A percentile compares a stretch with the other conserved stretches of the same genome.
phyloP scores from a whole-genome alignment of 495 filamentous ascomycete species.

The Aspergillus wentii region DNA sequence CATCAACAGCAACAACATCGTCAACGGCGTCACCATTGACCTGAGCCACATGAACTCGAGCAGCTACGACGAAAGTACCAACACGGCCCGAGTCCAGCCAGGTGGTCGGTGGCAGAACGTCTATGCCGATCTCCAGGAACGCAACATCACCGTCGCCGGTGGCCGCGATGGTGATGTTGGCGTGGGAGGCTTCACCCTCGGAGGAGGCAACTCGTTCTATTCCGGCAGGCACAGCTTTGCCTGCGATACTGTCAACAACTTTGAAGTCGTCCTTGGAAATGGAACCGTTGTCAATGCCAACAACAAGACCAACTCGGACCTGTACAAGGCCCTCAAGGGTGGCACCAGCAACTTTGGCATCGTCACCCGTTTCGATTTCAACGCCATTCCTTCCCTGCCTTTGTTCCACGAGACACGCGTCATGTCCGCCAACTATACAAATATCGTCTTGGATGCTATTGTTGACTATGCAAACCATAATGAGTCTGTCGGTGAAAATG shows the following conservation, averaged over 20 bases:
- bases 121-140: conserved; percentile 27
- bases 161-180: conserved; percentile 26
- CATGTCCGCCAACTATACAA: too few species aligned
- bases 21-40: conserved; percentile 48
- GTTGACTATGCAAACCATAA: too few species aligned
- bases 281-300: conserved; percentile 47
- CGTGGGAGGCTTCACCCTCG: conserved; percentile 34
- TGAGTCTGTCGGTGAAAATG: too few species aligned
- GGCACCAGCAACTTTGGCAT: conserved; percentile 52
- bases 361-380: conserved; percentile 48
- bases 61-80: conserved; percentile 29
- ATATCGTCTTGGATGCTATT: too few species aligned
- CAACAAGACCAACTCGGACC: conserved; percentile 28
- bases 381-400: too few species aligned
- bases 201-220: conserved; percentile 39
- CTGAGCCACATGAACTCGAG: conserved; percentile 36
- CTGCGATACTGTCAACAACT: conserved; percentile 43
- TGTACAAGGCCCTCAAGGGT: conserved; percentile 52
- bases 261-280: conserved; percentile 47
- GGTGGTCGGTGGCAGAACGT: conserved; percentile 42
- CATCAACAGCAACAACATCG: conserved; percentile 32
- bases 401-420: too few species aligned
- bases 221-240: conserved; percentile 35
- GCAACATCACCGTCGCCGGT: conserved; percentile 24
- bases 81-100: conserved; percentile 33